Percentiles rank a stretch among this genome's conserved stretches.
Conservation (phyloP, 345 rosid species). For the Euclidium syriacum region DNA sequence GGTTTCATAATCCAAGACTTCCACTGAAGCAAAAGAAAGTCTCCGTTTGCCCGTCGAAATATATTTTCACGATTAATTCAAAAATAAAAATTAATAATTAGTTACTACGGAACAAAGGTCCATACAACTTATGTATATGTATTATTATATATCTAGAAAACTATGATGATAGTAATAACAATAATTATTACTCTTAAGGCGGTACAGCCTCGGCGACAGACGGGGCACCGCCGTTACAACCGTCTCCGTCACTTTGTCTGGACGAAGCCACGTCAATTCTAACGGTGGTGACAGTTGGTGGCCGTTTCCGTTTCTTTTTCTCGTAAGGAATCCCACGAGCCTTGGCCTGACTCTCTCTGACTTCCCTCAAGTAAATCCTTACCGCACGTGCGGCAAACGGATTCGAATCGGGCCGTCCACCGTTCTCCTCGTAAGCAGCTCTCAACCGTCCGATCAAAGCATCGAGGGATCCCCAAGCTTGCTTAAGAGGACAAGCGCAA, state of each 20-base stretch:
- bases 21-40: background rate
- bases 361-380: slow-evolving; percentile 61
- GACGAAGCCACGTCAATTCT: slow-evolving; percentile 26
- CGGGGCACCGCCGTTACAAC: slow-evolving; percentile 17
- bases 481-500: slow-evolving; percentile 61
- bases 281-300: slow-evolving; percentile 20
- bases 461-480: slow-evolving; percentile 78
- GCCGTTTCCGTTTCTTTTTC: slow-evolving; percentile 71
- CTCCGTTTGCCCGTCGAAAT: background rate
- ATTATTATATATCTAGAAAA: background rate
- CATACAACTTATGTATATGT: background rate
- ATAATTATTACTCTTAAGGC: background rate
- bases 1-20: background rate
- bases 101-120: slow-evolving; percentile 4
- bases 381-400: slow-evolving; percentile 70
- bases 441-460: slow-evolving; percentile 74
- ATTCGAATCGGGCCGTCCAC: slow-evolving; percentile 55
- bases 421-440: slow-evolving; percentile 71
- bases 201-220: slow-evolving; percentile 19
- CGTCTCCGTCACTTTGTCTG: slow-evolving; percentile 8
- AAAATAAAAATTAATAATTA: background rate
- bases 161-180: background rate
- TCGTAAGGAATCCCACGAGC: slow-evolving; percentile 71
- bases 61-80: slow-evolving; percentile 1
- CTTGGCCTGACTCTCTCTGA: slow-evolving; percentile 62